Percentiles rank a stretch among this genome's conserved stretches.
Conservation (phyloP, 2,329 filamentous ascomycete species). For the Sclerotinia spermophila region DNA sequence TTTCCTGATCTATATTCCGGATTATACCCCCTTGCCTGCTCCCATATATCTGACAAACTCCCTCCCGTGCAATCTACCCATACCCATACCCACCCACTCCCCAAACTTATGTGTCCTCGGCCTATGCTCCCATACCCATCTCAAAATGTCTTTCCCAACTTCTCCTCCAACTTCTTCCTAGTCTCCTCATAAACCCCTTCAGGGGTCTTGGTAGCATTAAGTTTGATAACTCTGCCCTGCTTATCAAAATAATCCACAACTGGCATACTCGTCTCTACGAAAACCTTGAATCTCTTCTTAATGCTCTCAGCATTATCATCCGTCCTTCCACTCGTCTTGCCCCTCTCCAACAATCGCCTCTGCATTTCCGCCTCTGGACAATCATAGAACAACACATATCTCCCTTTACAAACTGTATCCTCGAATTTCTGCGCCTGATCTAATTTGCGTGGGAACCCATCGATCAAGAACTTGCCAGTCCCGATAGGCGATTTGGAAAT, state of each 20-base stretch:
- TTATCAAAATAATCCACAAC: conserved; percentile 82
- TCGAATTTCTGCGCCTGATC: conserved; percentile 96
- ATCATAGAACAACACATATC: conserved; percentile 90
- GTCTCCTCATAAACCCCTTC: conserved; percentile 58
- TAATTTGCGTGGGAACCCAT: conserved; percentile 92
- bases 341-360: conserved; percentile 20
- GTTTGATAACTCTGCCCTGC: conserved; percentile 74
- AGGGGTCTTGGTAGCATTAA: conserved; percentile 66
- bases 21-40: conserved; percentile 11
- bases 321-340: conserved; percentile 58
- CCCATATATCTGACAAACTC: conserved; percentile 13
- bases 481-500: conserved; percentile 49
- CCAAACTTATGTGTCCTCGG: not conserved
- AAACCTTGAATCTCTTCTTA: conserved; percentile 91
- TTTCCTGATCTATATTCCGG: conserved; percentile 16
- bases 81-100: not conserved
- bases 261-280: conserved; percentile 95
- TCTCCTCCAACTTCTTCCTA: conserved; percentile 47
- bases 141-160: conserved; percentile 47
- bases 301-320: conserved; percentile 97
- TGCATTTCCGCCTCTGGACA: conserved; percentile 86
- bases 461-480: conserved; percentile 70
- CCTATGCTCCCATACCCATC: not conserved
- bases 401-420: conserved; percentile 75
- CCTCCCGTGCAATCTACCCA: not conserved